phyloP scores from a whole-genome alignment of 495 filamentous ascomycete species.

The Hypoxylon fragiforme region DNA sequence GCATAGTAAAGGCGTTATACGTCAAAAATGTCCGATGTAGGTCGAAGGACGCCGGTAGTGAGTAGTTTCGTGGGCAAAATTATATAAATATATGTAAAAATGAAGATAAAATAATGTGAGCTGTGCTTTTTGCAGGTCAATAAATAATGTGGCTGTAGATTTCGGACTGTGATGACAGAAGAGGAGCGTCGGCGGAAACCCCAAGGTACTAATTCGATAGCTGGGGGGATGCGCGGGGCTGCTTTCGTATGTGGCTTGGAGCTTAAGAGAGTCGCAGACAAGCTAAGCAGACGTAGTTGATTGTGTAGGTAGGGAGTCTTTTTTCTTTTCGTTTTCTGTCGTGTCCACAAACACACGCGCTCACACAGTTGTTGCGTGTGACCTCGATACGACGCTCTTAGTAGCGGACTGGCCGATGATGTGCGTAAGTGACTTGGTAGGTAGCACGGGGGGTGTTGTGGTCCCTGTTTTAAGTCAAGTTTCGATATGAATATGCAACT shows the following conservation, averaged over 20 bases:
- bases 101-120: neutral
- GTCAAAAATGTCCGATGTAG: neutral
- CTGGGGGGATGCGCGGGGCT: conserved; percentile 10
- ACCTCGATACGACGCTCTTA: conserved; percentile 18
- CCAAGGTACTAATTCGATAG: conserved; percentile 18
- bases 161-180: conserved; percentile 25
- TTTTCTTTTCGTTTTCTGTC: conserved; percentile 5
- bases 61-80: neutral
- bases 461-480: too few species aligned
- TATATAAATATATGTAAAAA: conserved; percentile 7
- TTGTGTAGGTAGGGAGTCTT: too few species aligned
- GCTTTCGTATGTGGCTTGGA: conserved; percentile 23
- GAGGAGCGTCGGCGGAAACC: conserved; percentile 10
- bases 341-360: conserved; percentile 2
- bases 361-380: conserved; percentile 20
- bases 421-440: conserved; percentile 6
- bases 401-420: conserved; percentile 17
- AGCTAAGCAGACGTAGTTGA: neutral
- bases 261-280: neutral
- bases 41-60: neutral
- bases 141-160: conserved; percentile 3
- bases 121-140: conserved; percentile 2
- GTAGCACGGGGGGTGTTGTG: neutral
- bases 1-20: conserved; percentile 14
- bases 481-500: too few species aligned